A percentile compares a stretch with the other conserved stretches of the same genome.
Conservation (phyloP, 139 green algal genomes). For the Parachlorella kessleri region DNA sequence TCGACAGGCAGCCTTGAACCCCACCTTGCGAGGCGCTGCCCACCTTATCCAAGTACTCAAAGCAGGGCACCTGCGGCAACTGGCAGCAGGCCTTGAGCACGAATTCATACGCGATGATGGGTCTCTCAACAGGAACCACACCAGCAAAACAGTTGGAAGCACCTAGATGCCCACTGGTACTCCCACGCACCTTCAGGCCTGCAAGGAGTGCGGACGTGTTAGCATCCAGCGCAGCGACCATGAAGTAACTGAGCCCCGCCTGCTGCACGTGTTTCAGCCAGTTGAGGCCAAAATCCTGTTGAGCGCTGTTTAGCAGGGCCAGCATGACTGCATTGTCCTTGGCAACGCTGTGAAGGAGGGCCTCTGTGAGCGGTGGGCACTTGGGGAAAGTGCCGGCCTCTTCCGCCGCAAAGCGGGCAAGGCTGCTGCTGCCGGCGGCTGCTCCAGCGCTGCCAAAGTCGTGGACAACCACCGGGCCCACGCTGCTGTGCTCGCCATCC, state of each 20-base stretch:
- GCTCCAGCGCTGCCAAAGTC: no score
- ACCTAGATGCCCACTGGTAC: neutral
- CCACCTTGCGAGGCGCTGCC: no score
- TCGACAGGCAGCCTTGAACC: no score
- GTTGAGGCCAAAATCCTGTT: conserved; percentile 18
- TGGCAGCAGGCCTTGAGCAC: neutral
- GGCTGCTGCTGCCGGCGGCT: no score
- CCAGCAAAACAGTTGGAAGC: neutral
- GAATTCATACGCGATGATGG: neutral
- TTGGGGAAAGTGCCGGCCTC: no score
- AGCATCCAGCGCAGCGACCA: conserved; percentile 4
- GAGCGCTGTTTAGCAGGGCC: conserved; percentile 3
- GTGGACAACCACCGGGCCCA: no score
- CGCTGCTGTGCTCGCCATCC: no score
- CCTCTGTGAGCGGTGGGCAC: neutral
- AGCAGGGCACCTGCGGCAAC: neutral
- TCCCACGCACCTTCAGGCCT: neutral
- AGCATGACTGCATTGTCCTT: conserved; percentile 7
- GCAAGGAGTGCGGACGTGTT: neutral
- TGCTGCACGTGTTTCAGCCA: conserved; percentile 13
- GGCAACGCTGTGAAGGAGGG: neutral
- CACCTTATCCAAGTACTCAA: conserved; percentile 21
- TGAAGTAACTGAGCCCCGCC: neutral
- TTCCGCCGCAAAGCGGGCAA: no score
- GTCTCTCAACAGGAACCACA: neutral